Conservation (phyloP, 1,284 basidiomycete genomes). For the Trametes hirsuta region DNA sequence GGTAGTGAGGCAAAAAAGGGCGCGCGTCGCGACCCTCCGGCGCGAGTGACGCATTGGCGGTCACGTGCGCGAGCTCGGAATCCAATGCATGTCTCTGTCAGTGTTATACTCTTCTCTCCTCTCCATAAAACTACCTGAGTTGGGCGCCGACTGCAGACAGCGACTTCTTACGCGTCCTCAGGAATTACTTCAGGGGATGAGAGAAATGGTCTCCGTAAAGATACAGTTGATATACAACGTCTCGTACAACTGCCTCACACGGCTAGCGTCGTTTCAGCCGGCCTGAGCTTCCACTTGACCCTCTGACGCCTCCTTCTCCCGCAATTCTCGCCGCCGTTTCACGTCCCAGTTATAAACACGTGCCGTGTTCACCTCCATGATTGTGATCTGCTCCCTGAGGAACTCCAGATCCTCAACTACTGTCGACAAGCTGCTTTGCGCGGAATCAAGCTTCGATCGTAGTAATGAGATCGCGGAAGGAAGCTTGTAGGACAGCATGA, state of each 20-base stretch:
- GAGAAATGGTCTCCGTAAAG: background rate
- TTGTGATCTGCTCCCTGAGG: constrained; percentile 92
- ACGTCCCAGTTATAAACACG: constrained; percentile 98
- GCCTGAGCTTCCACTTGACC: constrained; percentile 18
- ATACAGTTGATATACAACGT: constrained; percentile 2
- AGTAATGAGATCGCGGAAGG: constrained; percentile 82
- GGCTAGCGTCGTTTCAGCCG: background rate
- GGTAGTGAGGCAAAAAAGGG: no score
- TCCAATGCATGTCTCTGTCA: no score
- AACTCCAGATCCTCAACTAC: constrained; percentile 92
- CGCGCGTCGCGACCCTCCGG: no score
- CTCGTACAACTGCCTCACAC: background rate
- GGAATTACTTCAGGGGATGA: no score
- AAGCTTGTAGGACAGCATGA: constrained; percentile 95
- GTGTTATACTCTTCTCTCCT: no score
- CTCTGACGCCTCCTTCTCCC: constrained; percentile 45
- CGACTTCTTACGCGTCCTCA: no score
- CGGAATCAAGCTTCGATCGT: constrained; percentile 75
- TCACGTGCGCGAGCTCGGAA: no score
- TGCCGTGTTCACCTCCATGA: constrained; percentile 98
- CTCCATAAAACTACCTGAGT: no score
- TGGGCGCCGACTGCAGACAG: no score
- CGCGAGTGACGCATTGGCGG: no score
- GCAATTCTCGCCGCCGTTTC: constrained; percentile 71
- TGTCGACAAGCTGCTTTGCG: constrained; percentile 70